These are phyloP conservation scores for Epichloe scottii DNA, from an alignment of 2,329 filamentous ascomycete species.

Conservation along the genomic window DNA sequence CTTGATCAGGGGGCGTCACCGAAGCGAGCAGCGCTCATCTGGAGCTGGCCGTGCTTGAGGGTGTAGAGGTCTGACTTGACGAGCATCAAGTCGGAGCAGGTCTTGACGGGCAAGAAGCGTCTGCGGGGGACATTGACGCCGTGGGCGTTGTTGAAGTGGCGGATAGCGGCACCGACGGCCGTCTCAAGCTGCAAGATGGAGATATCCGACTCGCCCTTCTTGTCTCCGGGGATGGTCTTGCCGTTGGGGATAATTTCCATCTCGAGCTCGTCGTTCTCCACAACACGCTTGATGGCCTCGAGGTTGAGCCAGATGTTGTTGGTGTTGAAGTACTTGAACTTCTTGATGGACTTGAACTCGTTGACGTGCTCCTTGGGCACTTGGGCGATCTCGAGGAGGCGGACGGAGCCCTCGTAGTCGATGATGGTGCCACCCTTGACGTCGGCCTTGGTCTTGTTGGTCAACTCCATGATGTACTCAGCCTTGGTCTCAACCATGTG, in stretches of 20 bases:
- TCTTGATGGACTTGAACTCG: slow-evolving; percentile 99
- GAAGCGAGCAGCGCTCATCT: slow-evolving; percentile 94
- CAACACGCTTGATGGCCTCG: slow-evolving; percentile 93
- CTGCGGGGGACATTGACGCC: slow-evolving; percentile 97
- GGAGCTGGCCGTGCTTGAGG: slow-evolving; percentile 92
- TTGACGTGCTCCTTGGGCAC: slow-evolving; percentile 99
- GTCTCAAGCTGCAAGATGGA: slow-evolving; percentile 98
- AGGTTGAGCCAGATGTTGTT: slow-evolving; percentile 99
- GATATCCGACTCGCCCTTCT: slow-evolving; percentile 98
- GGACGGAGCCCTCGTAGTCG: slow-evolving; percentile 93
- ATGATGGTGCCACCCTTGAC: slow-evolving; percentile 99
- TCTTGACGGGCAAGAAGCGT: slow-evolving; percentile 99
- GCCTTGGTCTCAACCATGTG: slow-evolving; percentile 97
- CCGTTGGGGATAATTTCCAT: slow-evolving; percentile 99
- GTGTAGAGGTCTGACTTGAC: slow-evolving; percentile 99
- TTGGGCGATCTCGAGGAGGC: slow-evolving; percentile 95
- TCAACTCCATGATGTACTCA: slow-evolving; percentile 99
- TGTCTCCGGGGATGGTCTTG: slow-evolving; percentile 96
- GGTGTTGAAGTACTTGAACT: slow-evolving; percentile 99
- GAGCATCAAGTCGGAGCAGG: slow-evolving; percentile 97
- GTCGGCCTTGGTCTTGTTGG: slow-evolving; percentile 99
- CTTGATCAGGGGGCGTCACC: slow-evolving; percentile 96
- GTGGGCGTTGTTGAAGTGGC: slow-evolving; percentile 96
- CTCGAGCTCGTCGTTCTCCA: slow-evolving; percentile 94
- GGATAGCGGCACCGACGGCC: slow-evolving; percentile 93